Evolutionary conservation across 805 yeast species (phyloP).

Genomic region (Vanderwaltozyma yarrowii): DNA sequence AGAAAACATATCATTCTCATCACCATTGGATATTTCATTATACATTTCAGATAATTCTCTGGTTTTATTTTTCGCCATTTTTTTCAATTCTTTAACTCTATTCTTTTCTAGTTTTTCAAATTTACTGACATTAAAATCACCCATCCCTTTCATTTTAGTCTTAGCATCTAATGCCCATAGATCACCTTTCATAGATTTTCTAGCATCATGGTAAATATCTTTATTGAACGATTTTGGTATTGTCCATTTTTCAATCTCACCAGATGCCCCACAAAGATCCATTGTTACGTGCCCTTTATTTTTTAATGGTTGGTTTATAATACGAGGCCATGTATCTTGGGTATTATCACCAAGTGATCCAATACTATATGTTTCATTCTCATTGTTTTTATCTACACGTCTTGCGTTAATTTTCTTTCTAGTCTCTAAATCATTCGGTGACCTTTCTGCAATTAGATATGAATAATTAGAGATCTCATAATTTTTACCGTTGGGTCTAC

Average conservation of each 20-base stretch:
- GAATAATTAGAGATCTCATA: slow-evolving; percentile 64
- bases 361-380: slow-evolving; percentile 8
- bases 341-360: slow-evolving; percentile 20
- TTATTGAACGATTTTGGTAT: slow-evolving; percentile 69
- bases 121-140: slow-evolving; percentile 17
- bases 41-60: background rate
- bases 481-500: slow-evolving; percentile 63
- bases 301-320: slow-evolving; percentile 60
- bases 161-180: slow-evolving; percentile 72
- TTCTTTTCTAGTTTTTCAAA: slow-evolving; percentile 20
- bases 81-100: slow-evolving; percentile 13
- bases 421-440: slow-evolving; percentile 34
- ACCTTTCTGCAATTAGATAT: slow-evolving; percentile 62
- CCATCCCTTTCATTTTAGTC: slow-evolving; percentile 31
- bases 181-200: slow-evolving; percentile 79
- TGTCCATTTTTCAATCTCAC: slow-evolving; percentile 78
- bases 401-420: slow-evolving; percentile 33
- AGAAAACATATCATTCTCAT: background rate
- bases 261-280: slow-evolving; percentile 70
- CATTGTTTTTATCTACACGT: slow-evolving; percentile 24
- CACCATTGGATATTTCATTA: background rate
- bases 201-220: slow-evolving; percentile 77
- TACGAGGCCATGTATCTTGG: slow-evolving; percentile 55
- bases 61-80: slow-evolving; percentile 1
- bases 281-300: slow-evolving; percentile 74